Base-by-base conservation (phyloP, 2,329 filamentous ascomycete genomes). In the Cephalotrichum gorgonifer region DNA sequence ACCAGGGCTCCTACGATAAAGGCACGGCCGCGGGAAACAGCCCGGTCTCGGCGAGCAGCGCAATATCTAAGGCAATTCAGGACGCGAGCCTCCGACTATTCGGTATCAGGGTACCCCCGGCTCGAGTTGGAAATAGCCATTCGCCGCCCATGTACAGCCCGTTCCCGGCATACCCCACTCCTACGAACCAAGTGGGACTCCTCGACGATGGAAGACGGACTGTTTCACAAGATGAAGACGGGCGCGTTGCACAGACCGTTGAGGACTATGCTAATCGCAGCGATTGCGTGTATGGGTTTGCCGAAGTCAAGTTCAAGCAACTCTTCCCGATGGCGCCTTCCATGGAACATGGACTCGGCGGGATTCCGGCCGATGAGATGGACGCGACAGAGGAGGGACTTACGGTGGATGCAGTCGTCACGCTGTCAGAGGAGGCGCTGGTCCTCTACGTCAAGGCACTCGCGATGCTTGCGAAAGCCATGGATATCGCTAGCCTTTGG, bases 281-380 rank as follows among this genome's bases (percentile, higher is more conserved):
- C 61, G 90, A 98, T 63, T 93, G 96, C 43, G 90, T 98, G 3
- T 98, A 90, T 63, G 90, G 91, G 3, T 97, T 98, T 65, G 93
- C 93, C 6, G 91, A 98, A 67, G 91, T 98, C 61, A 98, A 98
- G 66, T 96, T 94, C 67, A 93, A 94, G 65, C 93, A 98, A 65
- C 76, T 98, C n/a, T 80, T 96, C 45, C 93, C 93, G 3, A 71
- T 93, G 42, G 82, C 88, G 1, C 93, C 91, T 1, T 91, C 86
- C 0, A 78, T 77, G 55, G 81, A 87, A 44, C 81, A 85, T 55
- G 81, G 80, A 6, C 74, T 88, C 4, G 83, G 84, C 6, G 81
- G 83, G 14, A 64, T 76, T n/a, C 68, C 70, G 4, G 61, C 70
- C 8, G 79, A 84, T 4, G 72, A 75, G 58, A 60, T 73, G 54